phyloP scores from a whole-genome alignment of 2,329 filamentous ascomycete species.

The Fusarium napiforme region DNA sequence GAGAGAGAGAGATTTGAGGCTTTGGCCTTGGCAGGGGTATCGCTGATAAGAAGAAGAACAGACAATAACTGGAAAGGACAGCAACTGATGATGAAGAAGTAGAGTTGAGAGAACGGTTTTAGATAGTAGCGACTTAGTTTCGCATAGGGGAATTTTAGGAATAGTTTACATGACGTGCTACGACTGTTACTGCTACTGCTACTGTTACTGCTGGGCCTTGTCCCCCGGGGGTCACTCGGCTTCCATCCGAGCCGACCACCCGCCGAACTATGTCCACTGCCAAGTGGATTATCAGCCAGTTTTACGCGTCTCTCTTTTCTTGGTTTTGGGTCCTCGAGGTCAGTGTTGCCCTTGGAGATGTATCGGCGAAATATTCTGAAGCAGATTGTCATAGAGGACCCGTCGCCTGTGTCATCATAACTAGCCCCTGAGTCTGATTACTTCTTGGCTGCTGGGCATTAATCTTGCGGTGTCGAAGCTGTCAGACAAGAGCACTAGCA shows the following conservation, averaged over 20 bases:
- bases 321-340: background rate
- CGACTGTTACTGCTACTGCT: slow-evolving; percentile 17
- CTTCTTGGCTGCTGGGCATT: background rate
- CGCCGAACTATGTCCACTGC: slow-evolving; percentile 33
- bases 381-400: background rate
- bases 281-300: slow-evolving; percentile 24
- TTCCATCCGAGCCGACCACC: slow-evolving; percentile 39
- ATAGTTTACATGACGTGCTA: slow-evolving; percentile 42
- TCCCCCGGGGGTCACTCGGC: slow-evolving; percentile 36
- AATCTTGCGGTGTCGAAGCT: background rate
- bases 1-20: background rate
- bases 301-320: slow-evolving; percentile 15
- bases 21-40: slow-evolving; percentile 2
- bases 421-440: background rate
- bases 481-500: background rate
- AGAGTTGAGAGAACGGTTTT: background rate
- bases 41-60: slow-evolving; percentile 5
- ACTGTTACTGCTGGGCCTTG: background rate
- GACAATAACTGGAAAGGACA: background rate
- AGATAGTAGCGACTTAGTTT: background rate
- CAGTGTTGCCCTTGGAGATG: slow-evolving; percentile 8
- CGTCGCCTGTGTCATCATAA: background rate
- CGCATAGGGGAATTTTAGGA: slow-evolving; percentile 15
- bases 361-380: background rate
- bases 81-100: background rate